phyloP scores from a whole-genome alignment of 495 filamentous ascomycete species.

The Tuber borchii region DNA sequence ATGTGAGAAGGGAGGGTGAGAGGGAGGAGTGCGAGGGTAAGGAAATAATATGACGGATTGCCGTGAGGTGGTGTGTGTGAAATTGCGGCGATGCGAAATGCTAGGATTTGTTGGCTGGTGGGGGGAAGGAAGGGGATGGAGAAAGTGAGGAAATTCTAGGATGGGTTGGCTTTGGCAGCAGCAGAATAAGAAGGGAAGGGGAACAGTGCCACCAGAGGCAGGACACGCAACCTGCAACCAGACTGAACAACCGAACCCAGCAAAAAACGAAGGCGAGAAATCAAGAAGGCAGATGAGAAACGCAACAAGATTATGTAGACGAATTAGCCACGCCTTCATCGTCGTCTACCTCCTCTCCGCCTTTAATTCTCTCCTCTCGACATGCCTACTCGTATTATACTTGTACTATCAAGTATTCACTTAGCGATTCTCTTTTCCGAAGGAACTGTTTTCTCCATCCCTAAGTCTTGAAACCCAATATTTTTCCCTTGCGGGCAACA shows the following conservation, averaged over 20 bases:
- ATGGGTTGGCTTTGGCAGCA: conserved; percentile 10
- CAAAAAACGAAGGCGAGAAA: neutral
- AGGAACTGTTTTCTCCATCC: neutral
- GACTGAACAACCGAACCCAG: conserved; percentile 16
- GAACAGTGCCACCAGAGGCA: conserved; percentile 38
- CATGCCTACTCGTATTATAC: no score
- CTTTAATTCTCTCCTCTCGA: conserved; percentile 10
- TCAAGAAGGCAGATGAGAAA: conserved; percentile 1
- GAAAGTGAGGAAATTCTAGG: conserved; percentile 8
- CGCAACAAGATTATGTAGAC: conserved; percentile 19
- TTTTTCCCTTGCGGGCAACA: neutral
- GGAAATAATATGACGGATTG: neutral
- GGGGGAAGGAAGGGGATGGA: neutral
- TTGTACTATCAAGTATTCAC: neutral
- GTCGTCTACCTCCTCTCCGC: neutral
- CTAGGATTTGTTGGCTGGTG: neutral
- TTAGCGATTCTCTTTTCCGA: neutral
- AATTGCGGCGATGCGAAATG: conserved; percentile 34
- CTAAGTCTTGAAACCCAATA: neutral
- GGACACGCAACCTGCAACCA: conserved; percentile 31
- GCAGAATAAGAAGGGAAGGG: conserved; percentile 17
- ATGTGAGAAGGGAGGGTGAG: neutral
- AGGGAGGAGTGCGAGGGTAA: neutral
- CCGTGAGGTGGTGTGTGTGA: conserved; percentile 1
- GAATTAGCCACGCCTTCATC: conserved; percentile 18